Conservation (phyloP, 306 rosid species). For the Acacia melanoxylon region DNA sequence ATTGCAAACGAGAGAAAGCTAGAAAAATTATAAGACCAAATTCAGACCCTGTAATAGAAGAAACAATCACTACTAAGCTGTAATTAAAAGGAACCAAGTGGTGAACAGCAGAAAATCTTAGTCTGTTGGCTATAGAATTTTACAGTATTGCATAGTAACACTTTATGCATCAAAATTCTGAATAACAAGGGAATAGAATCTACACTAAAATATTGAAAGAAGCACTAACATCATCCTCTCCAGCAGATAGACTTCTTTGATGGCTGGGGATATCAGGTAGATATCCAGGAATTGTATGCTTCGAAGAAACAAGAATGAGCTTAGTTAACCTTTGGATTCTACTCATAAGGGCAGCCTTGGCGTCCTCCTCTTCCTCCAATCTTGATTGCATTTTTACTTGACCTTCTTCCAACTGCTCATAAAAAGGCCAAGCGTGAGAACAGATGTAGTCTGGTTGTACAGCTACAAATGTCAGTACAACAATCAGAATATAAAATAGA, state of each 20-base stretch:
- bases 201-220: conserved; percentile 24
- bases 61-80: conserved; percentile 17
- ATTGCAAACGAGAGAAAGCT: conserved; percentile 2
- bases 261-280: conserved; percentile 76
- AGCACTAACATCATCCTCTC: conserved; percentile 86
- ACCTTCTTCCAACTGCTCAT: conserved; percentile 89
- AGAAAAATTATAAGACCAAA: neutral
- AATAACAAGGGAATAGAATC: neutral
- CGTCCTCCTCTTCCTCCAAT: conserved; percentile 99
- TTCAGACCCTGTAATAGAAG: conserved; percentile 14
- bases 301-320: conserved; percentile 96
- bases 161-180: conserved; percentile 6
- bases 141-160: conserved; percentile 3
- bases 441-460: conserved; percentile 19
- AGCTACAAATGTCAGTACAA: conserved; percentile 12
- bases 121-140: neutral
- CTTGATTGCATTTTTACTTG: conserved; percentile 98
- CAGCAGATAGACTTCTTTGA: conserved; percentile 69
- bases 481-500: conserved; percentile 24
- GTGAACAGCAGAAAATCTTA: neutral
- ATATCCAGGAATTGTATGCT: conserved; percentile 87
- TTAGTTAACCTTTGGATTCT: conserved; percentile 98
- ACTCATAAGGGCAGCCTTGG: conserved; percentile 98
- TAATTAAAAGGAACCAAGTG: conserved; percentile 16
- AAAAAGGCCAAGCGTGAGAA: conserved; percentile 20